A percentile compares a stretch with the other conserved stretches of the same genome.
These are phyloP conservation scores for Solanum paucissectum DNA, from an alignment of 257 asterid species.

Conservation along the genomic window DNA sequence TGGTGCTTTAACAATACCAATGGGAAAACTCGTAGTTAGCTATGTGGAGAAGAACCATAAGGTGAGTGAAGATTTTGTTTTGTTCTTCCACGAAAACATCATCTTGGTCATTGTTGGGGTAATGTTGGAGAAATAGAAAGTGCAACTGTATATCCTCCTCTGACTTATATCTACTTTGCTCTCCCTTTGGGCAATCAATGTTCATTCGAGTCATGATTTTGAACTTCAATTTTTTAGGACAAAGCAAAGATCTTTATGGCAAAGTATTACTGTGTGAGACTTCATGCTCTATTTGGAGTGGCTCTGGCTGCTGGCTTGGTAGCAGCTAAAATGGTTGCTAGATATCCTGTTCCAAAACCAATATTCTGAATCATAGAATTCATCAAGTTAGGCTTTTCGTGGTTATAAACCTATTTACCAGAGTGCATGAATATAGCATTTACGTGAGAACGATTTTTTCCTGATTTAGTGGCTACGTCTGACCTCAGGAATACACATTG, in stretches of 20 bases:
- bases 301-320: slow-evolving; percentile 68
- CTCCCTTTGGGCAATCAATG: not conserved
- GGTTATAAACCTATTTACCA: not conserved
- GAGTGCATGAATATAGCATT: not conserved
- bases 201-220: not conserved
- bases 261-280: slow-evolving; percentile 70
- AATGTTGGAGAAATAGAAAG: not conserved
- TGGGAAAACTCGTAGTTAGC: slow-evolving; percentile 41
- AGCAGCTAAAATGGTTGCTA: slow-evolving; percentile 41
- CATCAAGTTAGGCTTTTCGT: not conserved
- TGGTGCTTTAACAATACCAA: slow-evolving; percentile 52
- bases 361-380: slow-evolving; percentile 7
- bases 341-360: slow-evolving; percentile 28
- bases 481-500: not conserved
- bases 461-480: not conserved
- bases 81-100: not conserved
- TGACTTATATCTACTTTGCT: not conserved
- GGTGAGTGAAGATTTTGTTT: slow-evolving; percentile 29
- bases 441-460: not conserved
- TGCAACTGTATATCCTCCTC: not conserved
- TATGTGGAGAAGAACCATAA: slow-evolving; percentile 50
- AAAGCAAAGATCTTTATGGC: slow-evolving; percentile 62
- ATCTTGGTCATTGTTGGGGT: not conserved
- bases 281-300: slow-evolving; percentile 54
- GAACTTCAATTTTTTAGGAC: slow-evolving; percentile 27